Percentiles rank a stretch among this genome's conserved stretches.
Conservation (phyloP, 371 early-diverging fungal genomes). For the Thermomucor indicae-seudaticae region DNA sequence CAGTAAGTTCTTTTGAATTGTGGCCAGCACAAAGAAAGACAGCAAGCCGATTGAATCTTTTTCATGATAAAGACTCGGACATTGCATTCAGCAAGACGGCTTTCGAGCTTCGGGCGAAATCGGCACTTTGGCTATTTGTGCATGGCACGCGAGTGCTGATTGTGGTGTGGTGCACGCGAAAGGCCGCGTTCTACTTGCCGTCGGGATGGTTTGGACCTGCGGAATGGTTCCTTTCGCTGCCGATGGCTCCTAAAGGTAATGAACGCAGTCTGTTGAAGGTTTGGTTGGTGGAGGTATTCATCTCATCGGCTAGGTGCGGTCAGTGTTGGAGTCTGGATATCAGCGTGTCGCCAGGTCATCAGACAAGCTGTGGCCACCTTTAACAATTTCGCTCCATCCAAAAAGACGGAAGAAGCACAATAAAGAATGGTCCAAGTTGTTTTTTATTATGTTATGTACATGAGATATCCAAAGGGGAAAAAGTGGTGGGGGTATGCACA, state of each 20-base stretch:
- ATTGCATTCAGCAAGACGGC: constrained; percentile 63
- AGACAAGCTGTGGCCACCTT: too few species aligned
- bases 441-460: too few species aligned
- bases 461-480: too few species aligned
- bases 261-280: not conserved
- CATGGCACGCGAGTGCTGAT: constrained; percentile 70
- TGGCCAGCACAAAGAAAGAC: not conserved
- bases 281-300: not conserved
- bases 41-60: not conserved
- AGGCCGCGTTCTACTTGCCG: constrained; percentile 82
- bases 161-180: constrained; percentile 64
- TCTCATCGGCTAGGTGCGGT: constrained; percentile 54
- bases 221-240: constrained; percentile 64
- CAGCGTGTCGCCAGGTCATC: constrained; percentile 59
- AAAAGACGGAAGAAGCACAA: too few species aligned
- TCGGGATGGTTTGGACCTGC: constrained; percentile 83
- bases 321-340: constrained; percentile 70
- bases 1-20: constrained; percentile 32
- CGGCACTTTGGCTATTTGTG: constrained; percentile 65
- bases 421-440: too few species aligned
- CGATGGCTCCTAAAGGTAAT: constrained; percentile 81
- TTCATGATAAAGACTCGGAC: constrained; percentile 24
- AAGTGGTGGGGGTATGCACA: not conserved
- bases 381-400: too few species aligned
- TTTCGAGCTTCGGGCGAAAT: constrained; percentile 77